A percentile compares a stretch with the other conserved stretches of the same genome.
phyloP scores from a whole-genome alignment of 2,329 filamentous ascomycete species.

The Aureobasidium sp. region DNA sequence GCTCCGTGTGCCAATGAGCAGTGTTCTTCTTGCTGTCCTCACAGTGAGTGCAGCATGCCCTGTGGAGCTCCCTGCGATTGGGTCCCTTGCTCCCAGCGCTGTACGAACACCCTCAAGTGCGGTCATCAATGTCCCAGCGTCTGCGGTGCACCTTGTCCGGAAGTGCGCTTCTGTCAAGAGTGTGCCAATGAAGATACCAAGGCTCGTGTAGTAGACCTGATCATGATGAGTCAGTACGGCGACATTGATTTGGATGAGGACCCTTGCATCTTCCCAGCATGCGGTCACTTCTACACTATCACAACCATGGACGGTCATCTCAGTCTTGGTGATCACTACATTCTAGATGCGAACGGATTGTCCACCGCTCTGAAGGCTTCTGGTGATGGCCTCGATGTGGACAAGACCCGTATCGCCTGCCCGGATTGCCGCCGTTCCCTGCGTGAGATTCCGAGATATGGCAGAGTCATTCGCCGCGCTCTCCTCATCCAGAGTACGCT shows the following conservation, averaged over 20 bases:
- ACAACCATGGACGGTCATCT: constrained; percentile 55
- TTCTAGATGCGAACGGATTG: constrained; percentile 27
- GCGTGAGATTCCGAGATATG: constrained; percentile 51
- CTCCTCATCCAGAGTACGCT: constrained; percentile 56
- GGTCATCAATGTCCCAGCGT: constrained; percentile 57
- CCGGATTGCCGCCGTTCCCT: constrained; percentile 53
- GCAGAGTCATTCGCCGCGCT: constrained; percentile 51
- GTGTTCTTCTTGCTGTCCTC: constrained; percentile 21
- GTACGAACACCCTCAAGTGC: constrained; percentile 44
- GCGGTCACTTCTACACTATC: constrained; percentile 55
- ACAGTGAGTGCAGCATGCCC: constrained; percentile 43
- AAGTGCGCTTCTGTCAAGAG: constrained; percentile 44
- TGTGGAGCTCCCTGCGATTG: constrained; percentile 54
- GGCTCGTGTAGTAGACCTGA: constrained; percentile 46
- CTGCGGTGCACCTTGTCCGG: constrained; percentile 57
- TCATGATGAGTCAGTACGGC: constrained; percentile 45
- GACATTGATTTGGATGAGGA: constrained; percentile 51
- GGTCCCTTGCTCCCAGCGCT: constrained; percentile 56
- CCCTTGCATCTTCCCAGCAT: constrained; percentile 54
- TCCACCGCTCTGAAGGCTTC: constrained; percentile 24
- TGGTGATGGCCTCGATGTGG: constrained; percentile 42
- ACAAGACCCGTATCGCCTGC: constrained; percentile 43
- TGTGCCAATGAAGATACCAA: constrained; percentile 43
- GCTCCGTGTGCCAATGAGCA: constrained; percentile 39
- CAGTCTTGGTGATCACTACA: constrained; percentile 44